Base-by-base conservation (phyloP, 768 basidiomycete genomes). In the Pleurotus ostreatus region DNA sequence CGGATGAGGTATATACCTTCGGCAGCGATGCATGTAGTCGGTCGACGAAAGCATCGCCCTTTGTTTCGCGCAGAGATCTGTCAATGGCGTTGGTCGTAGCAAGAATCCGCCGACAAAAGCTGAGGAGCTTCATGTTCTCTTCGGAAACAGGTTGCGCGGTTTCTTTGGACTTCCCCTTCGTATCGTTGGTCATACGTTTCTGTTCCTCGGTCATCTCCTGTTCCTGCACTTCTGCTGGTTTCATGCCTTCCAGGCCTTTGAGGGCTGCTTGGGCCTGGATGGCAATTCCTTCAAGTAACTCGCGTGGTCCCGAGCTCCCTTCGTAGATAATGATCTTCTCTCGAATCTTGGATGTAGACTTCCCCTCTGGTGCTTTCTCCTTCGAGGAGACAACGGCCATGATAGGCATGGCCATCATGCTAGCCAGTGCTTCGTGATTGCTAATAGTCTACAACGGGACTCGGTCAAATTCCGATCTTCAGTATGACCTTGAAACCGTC, bases 351-450 rank as follows among this genome's bases (percentile, higher is more conserved):
- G 78, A 70, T 58, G 74, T 76, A 46, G 73, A 69, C 51, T 71
- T 76, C 3, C 71, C 64, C 18, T 73, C 64, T 5, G 71, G 66
- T 62, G 77, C 82, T 74, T 81, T 85, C n/a, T 82, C 73, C 66
- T 88, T 88, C 51, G 84, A 79, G 16, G 87, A 87, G 4, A 79
- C 76, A 16, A 84, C 81, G n/a, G 85, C 84, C 93, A 94, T 94
- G 66, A 92, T 92, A 5, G 94, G 93, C 92, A 95, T 96, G 1
- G 92, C 93, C 84, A 96, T 92, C 89, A 95, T 94, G 59, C 89
- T 92, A 13, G 92, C 92, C 40, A 97, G 72, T 4, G 92, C 89
- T 75, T 96, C 95, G 60, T 97, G 94, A 61, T 86, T 87, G 5
- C 94, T 95, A 46, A 98, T 89, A 0, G 91, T 93, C 94, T 97